phyloP scores from a whole-genome alignment of 1,139 yeast species.

The Debaryomycetaceae sp. region DNA sequence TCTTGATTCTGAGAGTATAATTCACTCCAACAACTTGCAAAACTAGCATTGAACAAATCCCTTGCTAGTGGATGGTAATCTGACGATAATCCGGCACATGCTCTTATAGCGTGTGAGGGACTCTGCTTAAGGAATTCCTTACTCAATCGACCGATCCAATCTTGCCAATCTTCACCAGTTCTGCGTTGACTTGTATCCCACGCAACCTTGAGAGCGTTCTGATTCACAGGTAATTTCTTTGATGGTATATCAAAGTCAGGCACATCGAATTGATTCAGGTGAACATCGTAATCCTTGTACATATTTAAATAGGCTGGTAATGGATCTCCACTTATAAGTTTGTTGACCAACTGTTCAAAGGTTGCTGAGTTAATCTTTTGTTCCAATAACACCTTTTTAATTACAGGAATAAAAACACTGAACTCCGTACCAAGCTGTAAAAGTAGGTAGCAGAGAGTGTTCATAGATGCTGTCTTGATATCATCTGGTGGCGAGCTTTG shows the following conservation, averaged over 20 bases:
- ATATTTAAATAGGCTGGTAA: slow-evolving; percentile 74
- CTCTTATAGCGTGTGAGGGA: slow-evolving; percentile 91
- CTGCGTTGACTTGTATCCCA: slow-evolving; percentile 93
- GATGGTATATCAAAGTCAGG: slow-evolving; percentile 69
- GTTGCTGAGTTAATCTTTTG: slow-evolving; percentile 67
- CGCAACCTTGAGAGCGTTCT: slow-evolving; percentile 69
- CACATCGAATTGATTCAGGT: slow-evolving; percentile 48
- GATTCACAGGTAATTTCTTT: slow-evolving; percentile 77
- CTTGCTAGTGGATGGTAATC: slow-evolving; percentile 87
- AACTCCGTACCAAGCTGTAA: slow-evolving; percentile 83
- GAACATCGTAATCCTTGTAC: slow-evolving; percentile 60
- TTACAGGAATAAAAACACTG: slow-evolving; percentile 81
- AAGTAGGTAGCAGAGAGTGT: slow-evolving; percentile 74
- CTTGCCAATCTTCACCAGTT: slow-evolving; percentile 96
- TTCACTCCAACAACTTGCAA: slow-evolving; percentile 95
- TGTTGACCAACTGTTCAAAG: slow-evolving; percentile 78
- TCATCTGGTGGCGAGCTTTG: slow-evolving; percentile 54
- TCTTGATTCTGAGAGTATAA: slow-evolving; percentile 90
- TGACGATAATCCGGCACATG: slow-evolving; percentile 88
- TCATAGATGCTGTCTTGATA: slow-evolving; percentile 61
- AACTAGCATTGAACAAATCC: slow-evolving; percentile 90
- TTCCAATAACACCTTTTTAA: slow-evolving; percentile 64
- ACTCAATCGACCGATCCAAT: slow-evolving; percentile 88
- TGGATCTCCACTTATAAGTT: slow-evolving; percentile 83
- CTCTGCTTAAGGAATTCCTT: slow-evolving; percentile 86